Evolutionary conservation across 768 basidiomycete species (phyloP), one percentile per base, ranked within the genome.

Genomic region (Obba rivulosa): DNA sequence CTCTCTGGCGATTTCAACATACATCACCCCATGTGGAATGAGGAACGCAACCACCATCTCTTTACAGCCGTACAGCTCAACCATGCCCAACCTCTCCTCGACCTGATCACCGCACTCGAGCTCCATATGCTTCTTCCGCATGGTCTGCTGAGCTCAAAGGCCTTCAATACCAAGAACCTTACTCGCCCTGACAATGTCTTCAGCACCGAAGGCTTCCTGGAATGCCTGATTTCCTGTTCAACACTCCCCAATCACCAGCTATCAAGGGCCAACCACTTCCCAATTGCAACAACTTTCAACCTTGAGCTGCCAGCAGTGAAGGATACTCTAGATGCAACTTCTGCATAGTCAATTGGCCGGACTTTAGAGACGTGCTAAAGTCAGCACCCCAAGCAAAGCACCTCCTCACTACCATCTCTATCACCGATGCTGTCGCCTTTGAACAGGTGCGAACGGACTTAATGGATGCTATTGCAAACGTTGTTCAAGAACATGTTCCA

Each of bases 161-260:
- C 66, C 0, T 40, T 28, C 0, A 41, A 22, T 1, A 62, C 70
- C 0, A 64, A 67, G 14, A 73, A 71, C 46, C 62, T 57, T 40
- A 68, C 69, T 4, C 43, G 69, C 9, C 63, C 66, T 3, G 73
- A 78, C 58, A 78, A 79, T 44, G 68, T 78, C 0, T 78, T 71
- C 50, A 51, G 56, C 24, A 52, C 66, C 4, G 34, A 41, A 0
- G 31, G 46, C 0, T 39, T 67, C 0, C 22, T 47, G 0, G 53
- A 63, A 2, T 8, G 23, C 0, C 35, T 72, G 1, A 50, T 64
- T 9, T 4, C 40, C 3, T 76, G 73, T 55, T 38, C 61, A 8
- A 59, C 59, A 1, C 28, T 45, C 3, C 57, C 53, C 1, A 48
- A 46, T 0, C 3, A 40, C 0, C 52, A 37, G 3, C 65, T 62